Conservation (phyloP, 805 yeast genomes). For the Diddensiella transvaalensis region DNA sequence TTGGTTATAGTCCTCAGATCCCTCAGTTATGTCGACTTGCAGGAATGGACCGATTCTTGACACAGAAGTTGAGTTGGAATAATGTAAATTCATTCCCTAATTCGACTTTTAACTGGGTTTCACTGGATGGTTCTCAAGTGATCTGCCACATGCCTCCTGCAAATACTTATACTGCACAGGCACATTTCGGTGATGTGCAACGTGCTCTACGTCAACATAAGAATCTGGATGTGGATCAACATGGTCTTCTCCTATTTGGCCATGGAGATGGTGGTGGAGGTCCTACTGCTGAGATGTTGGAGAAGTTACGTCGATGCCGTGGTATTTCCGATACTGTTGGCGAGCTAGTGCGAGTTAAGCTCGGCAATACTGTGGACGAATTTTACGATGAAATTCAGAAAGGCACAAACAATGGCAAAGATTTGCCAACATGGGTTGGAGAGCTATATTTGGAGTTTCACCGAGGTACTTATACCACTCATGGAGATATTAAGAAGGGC, state of each 20-base stretch:
- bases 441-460: constrained; percentile 93
- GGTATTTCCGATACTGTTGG: constrained; percentile 82
- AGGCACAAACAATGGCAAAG: constrained; percentile 60
- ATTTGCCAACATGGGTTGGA: constrained; percentile 85
- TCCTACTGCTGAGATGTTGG: constrained; percentile 90
- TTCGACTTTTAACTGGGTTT: constrained; percentile 91
- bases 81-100: constrained; percentile 89
- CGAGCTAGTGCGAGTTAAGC: constrained; percentile 72
- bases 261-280: constrained; percentile 99
- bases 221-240: constrained; percentile 73
- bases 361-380: constrained; percentile 75
- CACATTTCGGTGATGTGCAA: constrained; percentile 88
- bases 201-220: constrained; percentile 79
- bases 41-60: constrained; percentile 77
- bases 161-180: constrained; percentile 90
- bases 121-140: constrained; percentile 89
- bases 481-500: constrained; percentile 76
- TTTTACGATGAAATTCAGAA: constrained; percentile 66
- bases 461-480: constrained; percentile 95
- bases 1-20: constrained; percentile 92
- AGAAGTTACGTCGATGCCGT: constrained; percentile 85
- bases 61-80: constrained; percentile 96
- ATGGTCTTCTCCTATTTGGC: constrained; percentile 80
- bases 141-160: constrained; percentile 98
- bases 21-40: constrained; percentile 91